These are phyloP conservation scores for Stagonosporopsis tanaceti DNA, from an alignment of 2,329 filamentous ascomycete genomes.

Conservation along the genomic window DNA sequence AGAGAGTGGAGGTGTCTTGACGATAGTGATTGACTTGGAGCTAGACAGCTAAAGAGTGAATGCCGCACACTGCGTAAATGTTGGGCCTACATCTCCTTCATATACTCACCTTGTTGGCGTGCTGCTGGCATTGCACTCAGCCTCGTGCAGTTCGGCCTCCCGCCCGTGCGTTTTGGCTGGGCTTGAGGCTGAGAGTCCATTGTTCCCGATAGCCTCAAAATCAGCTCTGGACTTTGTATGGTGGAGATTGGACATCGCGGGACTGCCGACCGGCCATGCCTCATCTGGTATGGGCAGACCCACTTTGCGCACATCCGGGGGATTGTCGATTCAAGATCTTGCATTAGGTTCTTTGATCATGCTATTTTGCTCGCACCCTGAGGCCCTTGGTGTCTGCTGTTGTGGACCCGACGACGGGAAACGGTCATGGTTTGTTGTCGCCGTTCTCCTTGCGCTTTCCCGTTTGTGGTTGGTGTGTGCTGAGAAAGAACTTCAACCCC, in stretches of 20 bases:
- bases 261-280: constrained; percentile 13
- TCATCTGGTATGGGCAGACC: neutral
- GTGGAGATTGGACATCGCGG: constrained; percentile 18
- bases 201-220: constrained; percentile 7
- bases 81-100: constrained; percentile 4
- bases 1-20: constrained; percentile 18
- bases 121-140: neutral
- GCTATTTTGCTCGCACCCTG: neutral
- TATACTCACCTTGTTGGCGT: constrained; percentile 1
- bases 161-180: constrained; percentile 9
- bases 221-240: constrained; percentile 17
- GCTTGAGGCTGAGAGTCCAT: constrained; percentile 9
- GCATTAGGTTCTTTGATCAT: neutral
- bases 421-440: neutral
- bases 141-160: neutral
- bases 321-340: constrained; percentile 12
- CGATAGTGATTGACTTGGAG: constrained; percentile 20
- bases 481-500: neutral
- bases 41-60: constrained; percentile 22
- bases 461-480: constrained; percentile 3
- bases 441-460: constrained; percentile 11
- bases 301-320: constrained; percentile 17
- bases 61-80: constrained; percentile 14
- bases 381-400: neutral
- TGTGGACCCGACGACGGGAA: neutral